A percentile compares a stretch with the other conserved stretches of the same genome.
phyloP scores from a whole-genome alignment of 202 grass and related monocot genomes.

The Musa balbisiana region DNA sequence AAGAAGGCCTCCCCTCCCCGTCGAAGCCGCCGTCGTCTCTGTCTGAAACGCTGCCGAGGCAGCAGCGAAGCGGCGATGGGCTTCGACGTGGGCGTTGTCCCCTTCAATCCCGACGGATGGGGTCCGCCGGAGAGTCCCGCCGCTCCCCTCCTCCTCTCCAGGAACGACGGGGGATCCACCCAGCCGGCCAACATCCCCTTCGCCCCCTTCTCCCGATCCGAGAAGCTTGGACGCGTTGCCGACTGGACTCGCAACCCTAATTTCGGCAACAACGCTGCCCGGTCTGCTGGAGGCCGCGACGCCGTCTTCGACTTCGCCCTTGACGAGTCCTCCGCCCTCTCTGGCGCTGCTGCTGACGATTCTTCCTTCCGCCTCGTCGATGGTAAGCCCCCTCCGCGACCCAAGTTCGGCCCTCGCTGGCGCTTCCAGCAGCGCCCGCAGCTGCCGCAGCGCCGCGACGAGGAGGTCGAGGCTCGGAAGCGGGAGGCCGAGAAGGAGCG shows the following conservation, averaged over 20 bases:
- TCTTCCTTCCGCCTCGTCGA: conserved; percentile 88
- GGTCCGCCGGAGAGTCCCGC: conserved; percentile 58
- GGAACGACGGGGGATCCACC: conserved; percentile 28
- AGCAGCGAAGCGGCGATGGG: conserved; percentile 31
- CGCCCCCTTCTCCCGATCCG: conserved; percentile 80
- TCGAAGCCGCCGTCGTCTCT: too few relatives aligned
- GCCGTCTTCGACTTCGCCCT: conserved; percentile 64
- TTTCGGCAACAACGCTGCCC: conserved; percentile 22
- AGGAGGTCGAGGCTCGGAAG: conserved; percentile 87
- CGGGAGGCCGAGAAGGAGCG: conserved; percentile 91
- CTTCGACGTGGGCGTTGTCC: conserved; percentile 70
- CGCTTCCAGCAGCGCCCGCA: conserved; percentile 71
- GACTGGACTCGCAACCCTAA: conserved; percentile 74
- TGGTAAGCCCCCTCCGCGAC: conserved; percentile 63
- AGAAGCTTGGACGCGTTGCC: conserved; percentile 86
- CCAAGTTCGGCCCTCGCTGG: conserved; percentile 85
- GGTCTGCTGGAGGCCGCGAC: conserved; percentile 32
- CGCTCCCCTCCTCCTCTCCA: conserved; percentile 29
- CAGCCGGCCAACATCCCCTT: conserved; percentile 62
- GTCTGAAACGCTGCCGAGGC: too few relatives aligned
- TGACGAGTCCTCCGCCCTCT: conserved; percentile 11
- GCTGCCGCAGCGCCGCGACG: conserved; percentile 86
- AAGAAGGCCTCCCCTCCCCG: too few relatives aligned
- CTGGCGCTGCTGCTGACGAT: conserved; percentile 42
- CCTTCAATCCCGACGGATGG: conserved; percentile 81